Base-by-base conservation (phyloP, 495 filamentous ascomycete species). In the Penicillium flavigenum region DNA sequence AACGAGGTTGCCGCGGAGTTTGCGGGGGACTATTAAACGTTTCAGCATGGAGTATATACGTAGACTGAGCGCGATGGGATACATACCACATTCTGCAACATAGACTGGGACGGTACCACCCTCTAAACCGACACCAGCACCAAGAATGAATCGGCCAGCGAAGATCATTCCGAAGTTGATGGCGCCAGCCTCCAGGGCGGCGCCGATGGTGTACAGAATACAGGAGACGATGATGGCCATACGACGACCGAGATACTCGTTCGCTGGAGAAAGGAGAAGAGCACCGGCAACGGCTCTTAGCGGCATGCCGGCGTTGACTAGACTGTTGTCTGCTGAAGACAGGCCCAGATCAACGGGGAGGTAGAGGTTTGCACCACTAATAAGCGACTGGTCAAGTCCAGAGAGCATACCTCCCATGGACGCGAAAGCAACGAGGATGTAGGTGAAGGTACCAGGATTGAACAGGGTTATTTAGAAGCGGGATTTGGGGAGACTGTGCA, bases 321-420 rank as follows among this genome's bases (percentile, higher is more conserved):
- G 61, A 68, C 78, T 82, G 60, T 74, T 75, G 63, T 82, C 70
- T 12, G 68, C 66, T 19, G 67, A 61, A 50, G 66, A 67, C 36
- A 85, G 67, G 51, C 69, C 46, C 19, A 85, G 62, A 43, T 76
- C 79, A 5, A 39, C 52, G 12, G 81, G 83, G 59, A 86, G 72
- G 57, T 73, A 81, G 12, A 86, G 68, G 57, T 85, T 86, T 51
- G 84, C 84, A 54, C 83, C 83, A 46, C 70, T 76, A 62, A 86
- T 86, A 31, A 84, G 66, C 27, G 78, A 83, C 67, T 85, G 83
- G 62, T 86, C 84, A 10, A 86, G 71, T 63, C 83, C 84, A 11
- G 81, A 85, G 2, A 86, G 76, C 32, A 86, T 57, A 63, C 83
- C 84, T 54, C 82, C 82, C 78, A 85, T 81, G 3, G 79, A 83